Base-by-base conservation (phyloP, 208 protist species). In the Leishmania martiniquensis region DNA sequence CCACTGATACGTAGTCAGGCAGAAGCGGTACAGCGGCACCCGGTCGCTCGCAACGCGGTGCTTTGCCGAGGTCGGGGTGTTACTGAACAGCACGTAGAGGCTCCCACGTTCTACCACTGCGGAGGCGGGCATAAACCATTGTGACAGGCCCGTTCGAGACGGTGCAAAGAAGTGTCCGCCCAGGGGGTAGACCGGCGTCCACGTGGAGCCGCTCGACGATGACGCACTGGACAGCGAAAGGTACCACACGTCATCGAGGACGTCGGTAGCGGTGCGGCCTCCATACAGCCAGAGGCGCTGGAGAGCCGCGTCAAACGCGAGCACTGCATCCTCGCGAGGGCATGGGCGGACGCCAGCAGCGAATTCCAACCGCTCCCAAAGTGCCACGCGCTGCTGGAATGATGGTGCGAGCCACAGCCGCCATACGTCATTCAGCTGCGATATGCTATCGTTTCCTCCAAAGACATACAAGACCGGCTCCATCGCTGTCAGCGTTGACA, bases 371-470 rank as follows among this genome's bases (percentile, higher is more conserved):
- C 55, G 55, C 60, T 76, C 72, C 72, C 72, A 76, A 44, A 68
- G 59, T 4, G 85, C 87, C 51, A 77, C 80, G 39, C 77, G 44
- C 22, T 51, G 81, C 34, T 82, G 81, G 13, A 87, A 45, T 52
- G 85, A 77, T 7, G 76, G 68, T 2, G 49, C 17, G 25, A 93
- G 34, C 57, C 62, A 67, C 54, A 93, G 81, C 17, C 85, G 83
- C 89, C 89, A 93, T 54, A 93, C 69, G 70, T 93, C 89, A 80
- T 91, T 91, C 57, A 88, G 76, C 25, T 80, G 82, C 2, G 63
- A 73, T 37, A 71, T 20, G n/a, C 81, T 86, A 63, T 93, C 83
- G 74, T 89, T 91, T 7, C 89, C 89, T 45, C 87, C 89, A 83
- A 93, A 93, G 4, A 93, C 68, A 68, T 90, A 93, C 22, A 86